Conservation (phyloP, 2,329 filamentous ascomycete genomes). For the Diplodia corticola region DNA sequence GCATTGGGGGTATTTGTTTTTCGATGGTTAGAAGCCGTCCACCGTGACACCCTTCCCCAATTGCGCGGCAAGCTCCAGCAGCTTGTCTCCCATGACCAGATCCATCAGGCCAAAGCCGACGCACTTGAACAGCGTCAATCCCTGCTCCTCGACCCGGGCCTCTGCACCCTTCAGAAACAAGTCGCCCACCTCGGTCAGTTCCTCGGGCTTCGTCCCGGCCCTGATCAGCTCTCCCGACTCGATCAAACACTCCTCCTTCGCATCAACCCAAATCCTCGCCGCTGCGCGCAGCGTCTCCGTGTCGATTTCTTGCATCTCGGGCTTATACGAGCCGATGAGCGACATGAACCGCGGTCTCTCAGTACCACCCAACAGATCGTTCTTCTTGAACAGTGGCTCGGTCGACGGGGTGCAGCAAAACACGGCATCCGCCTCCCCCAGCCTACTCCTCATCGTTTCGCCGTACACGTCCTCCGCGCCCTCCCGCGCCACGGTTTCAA, state of each 20-base stretch:
- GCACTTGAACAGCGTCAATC: slow-evolving; percentile 50
- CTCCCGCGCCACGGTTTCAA: background rate
- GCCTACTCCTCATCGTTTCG: slow-evolving; percentile 28
- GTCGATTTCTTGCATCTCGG: slow-evolving; percentile 53
- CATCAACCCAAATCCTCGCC: slow-evolving; percentile 31
- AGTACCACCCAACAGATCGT: slow-evolving; percentile 32
- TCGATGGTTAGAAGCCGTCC: slow-evolving; percentile 1
- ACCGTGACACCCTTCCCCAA: slow-evolving; percentile 25
- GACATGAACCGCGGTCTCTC: slow-evolving; percentile 28
- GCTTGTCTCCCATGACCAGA: slow-evolving; percentile 42
- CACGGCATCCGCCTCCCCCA: slow-evolving; percentile 45
- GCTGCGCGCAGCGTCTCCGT: slow-evolving; percentile 38
- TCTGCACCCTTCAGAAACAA: slow-evolving; percentile 30
- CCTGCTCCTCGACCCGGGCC: slow-evolving; percentile 25
- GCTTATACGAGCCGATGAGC: slow-evolving; percentile 34
- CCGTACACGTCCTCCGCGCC: background rate
- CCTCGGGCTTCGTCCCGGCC: slow-evolving; percentile 39
- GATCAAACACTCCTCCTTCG: slow-evolving; percentile 44
- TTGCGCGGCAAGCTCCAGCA: slow-evolving; percentile 27
- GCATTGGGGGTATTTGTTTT: background rate
- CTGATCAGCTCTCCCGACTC: slow-evolving; percentile 46
- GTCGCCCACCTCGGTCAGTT: slow-evolving; percentile 48
- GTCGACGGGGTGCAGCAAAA: slow-evolving; percentile 53
- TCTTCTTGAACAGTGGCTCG: slow-evolving; percentile 45
- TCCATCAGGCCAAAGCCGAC: slow-evolving; percentile 56